Conservation (phyloP, 768 basidiomycete genomes). For the Collybia mongolica region DNA sequence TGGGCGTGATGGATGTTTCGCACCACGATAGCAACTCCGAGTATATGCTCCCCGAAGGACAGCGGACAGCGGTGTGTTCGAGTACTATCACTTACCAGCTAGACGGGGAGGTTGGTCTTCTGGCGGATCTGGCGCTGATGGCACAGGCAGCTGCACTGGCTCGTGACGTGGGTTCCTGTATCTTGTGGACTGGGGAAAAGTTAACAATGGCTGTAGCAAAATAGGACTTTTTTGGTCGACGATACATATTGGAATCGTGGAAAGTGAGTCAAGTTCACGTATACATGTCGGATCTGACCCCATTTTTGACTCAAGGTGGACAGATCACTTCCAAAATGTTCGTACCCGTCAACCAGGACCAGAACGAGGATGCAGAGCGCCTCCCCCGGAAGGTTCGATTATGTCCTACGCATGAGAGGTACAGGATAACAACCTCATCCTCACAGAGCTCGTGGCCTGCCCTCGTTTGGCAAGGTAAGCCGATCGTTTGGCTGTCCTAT, state of each 20-base stretch:
- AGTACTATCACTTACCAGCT: conserved; percentile 73
- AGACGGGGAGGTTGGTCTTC: conserved; percentile 63
- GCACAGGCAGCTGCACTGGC: conserved; percentile 68
- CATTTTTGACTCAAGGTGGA: conserved; percentile 44
- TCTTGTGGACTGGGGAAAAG: no score
- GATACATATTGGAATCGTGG: conserved; percentile 76
- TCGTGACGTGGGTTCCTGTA: conserved; percentile 46
- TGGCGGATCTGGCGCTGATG: conserved; percentile 63
- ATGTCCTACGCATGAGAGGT: not conserved
- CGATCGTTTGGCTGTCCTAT: not conserved
- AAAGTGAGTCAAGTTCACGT: conserved; percentile 39
- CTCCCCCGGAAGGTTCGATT: conserved; percentile 58
- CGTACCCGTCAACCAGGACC: conserved; percentile 55
- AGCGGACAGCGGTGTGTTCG: conserved; percentile 38
- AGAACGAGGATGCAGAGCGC: conserved; percentile 59
- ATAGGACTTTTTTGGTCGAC: conserved; percentile 66
- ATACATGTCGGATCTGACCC: not conserved
- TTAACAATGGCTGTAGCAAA: conserved; percentile 36
- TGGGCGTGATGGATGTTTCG: conserved; percentile 33
- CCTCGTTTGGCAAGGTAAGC: conserved; percentile 61
- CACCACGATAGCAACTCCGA: conserved; percentile 25
- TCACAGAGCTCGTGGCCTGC: conserved; percentile 68
- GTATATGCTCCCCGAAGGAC: conserved; percentile 16
- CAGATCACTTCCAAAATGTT: conserved; percentile 62
- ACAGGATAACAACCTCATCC: not conserved